Evolutionary conservation across 768 basidiomycete genomes (phyloP).

Genomic region (Hysterangium stoloniferum): DNA sequence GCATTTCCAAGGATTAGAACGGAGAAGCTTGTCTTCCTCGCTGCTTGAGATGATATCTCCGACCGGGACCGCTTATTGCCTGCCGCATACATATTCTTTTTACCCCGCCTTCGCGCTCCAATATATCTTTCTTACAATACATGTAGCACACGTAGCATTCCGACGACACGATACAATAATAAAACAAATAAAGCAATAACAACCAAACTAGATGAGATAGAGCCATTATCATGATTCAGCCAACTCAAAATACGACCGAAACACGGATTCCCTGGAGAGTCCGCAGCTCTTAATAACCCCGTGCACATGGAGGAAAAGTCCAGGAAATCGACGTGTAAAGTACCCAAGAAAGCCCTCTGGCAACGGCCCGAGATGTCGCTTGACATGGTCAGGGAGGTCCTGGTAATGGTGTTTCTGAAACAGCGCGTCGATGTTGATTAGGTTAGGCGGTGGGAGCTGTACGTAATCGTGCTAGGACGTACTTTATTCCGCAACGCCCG

Average conservation of each 20-base stretch:
- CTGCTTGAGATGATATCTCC: too few relatives aligned
- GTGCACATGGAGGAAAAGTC: constrained; percentile 87
- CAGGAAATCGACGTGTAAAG: constrained; percentile 90
- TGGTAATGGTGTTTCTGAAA: constrained; percentile 94
- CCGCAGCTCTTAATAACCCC: constrained; percentile 64
- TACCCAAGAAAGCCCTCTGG: constrained; percentile 89
- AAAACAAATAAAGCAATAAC: neutral
- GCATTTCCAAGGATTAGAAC: too few relatives aligned
- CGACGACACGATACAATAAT: constrained; percentile 5
- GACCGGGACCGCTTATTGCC: too few relatives aligned
- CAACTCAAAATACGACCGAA: constrained; percentile 81
- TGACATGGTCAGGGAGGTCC: constrained; percentile 89
- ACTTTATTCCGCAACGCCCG: constrained; percentile 95
- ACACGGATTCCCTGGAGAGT: constrained; percentile 83
- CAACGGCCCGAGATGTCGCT: constrained; percentile 81
- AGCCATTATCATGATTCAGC: constrained; percentile 30
- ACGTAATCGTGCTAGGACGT: constrained; percentile 18
- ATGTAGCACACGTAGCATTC: neutral
- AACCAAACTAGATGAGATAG: too few relatives aligned
- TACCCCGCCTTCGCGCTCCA: too few relatives aligned
- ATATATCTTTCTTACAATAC: constrained; percentile 5
- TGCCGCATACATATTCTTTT: too few relatives aligned
- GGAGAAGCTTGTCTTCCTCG: too few relatives aligned
- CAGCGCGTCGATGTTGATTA: constrained; percentile 13
- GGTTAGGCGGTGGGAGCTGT: neutral